phyloP scores from a whole-genome alignment of 106 monocot genomes.

The Hemerocallis citrina region DNA sequence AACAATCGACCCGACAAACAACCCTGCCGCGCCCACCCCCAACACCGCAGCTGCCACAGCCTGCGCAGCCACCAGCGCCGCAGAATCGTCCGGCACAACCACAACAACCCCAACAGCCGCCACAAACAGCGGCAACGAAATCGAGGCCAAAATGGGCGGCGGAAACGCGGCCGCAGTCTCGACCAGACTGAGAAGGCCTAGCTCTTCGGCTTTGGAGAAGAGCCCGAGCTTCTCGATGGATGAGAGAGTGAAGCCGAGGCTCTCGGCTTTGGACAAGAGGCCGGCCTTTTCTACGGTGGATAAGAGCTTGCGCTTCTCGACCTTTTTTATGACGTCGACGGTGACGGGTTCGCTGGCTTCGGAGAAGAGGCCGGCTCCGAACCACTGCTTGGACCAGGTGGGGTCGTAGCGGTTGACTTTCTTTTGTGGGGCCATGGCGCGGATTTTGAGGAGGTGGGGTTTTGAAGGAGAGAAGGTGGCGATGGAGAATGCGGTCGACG shows the following conservation, averaged over 20 bases:
- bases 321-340: conserved; percentile 77
- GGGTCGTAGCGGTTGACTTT: conserved; percentile 87
- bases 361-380: conserved; percentile 69
- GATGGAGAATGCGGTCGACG: conserved; percentile 1
- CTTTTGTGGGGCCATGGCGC: conserved; percentile 76
- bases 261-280: conserved; percentile 73
- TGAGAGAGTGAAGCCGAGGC: conserved; percentile 63
- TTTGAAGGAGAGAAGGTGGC: conserved; percentile 6
- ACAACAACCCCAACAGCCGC: conserved; percentile 58
- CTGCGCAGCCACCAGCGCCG: conserved; percentile 52
- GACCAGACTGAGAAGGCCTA: conserved; percentile 69
- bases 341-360: conserved; percentile 67
- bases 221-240: conserved; percentile 71
- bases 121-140: conserved; percentile 58
- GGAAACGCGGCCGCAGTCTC: conserved; percentile 45
- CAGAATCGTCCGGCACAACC: conserved; percentile 70
- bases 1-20: conserved; percentile 60
- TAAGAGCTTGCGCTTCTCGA: conserved; percentile 76
- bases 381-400: conserved; percentile 88
- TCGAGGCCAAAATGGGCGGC: conserved; percentile 68
- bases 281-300: conserved; percentile 85
- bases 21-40: conserved; percentile 38
- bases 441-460: conserved; percentile 17
- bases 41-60: conserved; percentile 37
- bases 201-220: conserved; percentile 78